Conservation (phyloP, 1,284 basidiomycete genomes). For the Boletus semigastroideus region DNA sequence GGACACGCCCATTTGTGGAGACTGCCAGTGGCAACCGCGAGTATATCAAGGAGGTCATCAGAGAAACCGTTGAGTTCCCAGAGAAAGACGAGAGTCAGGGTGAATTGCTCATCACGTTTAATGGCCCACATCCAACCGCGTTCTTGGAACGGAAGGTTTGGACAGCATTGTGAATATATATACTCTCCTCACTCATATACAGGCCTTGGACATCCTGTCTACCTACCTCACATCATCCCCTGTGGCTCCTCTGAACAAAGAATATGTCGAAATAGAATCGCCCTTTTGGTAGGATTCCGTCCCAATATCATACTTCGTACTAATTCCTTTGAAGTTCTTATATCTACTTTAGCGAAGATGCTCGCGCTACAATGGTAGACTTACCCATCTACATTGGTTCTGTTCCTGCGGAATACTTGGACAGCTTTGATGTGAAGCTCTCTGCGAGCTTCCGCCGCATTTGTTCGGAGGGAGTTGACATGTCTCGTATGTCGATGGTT, state of each 20-base stretch:
- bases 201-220: slow-evolving; percentile 86
- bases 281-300: slow-evolving; percentile 69
- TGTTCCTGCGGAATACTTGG: slow-evolving; percentile 80
- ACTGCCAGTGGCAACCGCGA: slow-evolving; percentile 71
- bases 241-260: slow-evolving; percentile 89
- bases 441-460: slow-evolving; percentile 73
- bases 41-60: slow-evolving; percentile 53
- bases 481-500: slow-evolving; percentile 88
- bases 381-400: slow-evolving; percentile 81
- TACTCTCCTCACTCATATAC: slow-evolving; percentile 4
- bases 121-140: slow-evolving; percentile 75
- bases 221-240: slow-evolving; percentile 90
- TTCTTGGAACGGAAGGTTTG: slow-evolving; percentile 76
- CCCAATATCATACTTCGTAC: slow-evolving; percentile 18
- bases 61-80: slow-evolving; percentile 87
- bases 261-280: slow-evolving; percentile 89
- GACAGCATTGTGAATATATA: slow-evolving; percentile 8
- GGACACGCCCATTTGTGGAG: slow-evolving; percentile 95
- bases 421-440: slow-evolving; percentile 71
- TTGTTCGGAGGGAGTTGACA: slow-evolving; percentile 80
- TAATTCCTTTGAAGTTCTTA: slow-evolving; percentile 55
- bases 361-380: slow-evolving; percentile 74
- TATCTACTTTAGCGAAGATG: slow-evolving; percentile 82
- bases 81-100: slow-evolving; percentile 97
- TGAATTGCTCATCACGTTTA: slow-evolving; percentile 79